Base-by-base conservation (phyloP, 768 basidiomycete genomes). In the Termitomyces sp. region DNA sequence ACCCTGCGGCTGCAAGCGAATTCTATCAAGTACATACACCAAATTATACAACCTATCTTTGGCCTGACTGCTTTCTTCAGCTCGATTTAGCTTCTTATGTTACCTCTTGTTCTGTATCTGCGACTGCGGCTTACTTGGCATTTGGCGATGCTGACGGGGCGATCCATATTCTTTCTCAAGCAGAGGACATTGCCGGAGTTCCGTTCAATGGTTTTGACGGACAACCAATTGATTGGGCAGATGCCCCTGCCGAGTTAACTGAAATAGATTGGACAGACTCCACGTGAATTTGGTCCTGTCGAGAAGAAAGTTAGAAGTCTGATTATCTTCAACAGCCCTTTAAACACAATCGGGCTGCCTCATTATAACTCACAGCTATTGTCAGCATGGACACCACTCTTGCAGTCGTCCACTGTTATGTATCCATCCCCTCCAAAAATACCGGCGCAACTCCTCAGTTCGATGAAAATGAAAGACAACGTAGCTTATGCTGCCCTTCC, bases 161-260 rank as follows among this genome's bases (percentile, higher is more conserved):
- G 5, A 81, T 98, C 3, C 93, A 96, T 72, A 74, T 98, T 18
- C 74, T 94, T 65, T 84, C 88, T 50, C 88, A 90, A 54, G 80
- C 80, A 12, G 82, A 87, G 42, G 85, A 87, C 51, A 81, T 79
- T 3, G 79, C 77, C 1, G 75, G 72, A 18, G 73, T 82, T 31
- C 90, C 92, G 3, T 88, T 96, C 71, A 96, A 96, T 63, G 94
- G 95, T 0, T 96, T 88, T 65, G 87, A 92, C 58, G 93, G 93
- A 1, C 84, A 91, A 62, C 84, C 91, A 13, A 74, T 89, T 45
- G 93, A 95, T 62, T 90, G 92, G 87, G 86, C 90, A 1, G 90
- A 94, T 69, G 69, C 81, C 9, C 81, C 87, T 0, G 86, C 87
- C 24, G 78, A 83, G 4, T 70, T 85, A 2, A 86, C 88, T 2